Evolutionary conservation across 2,329 filamentous ascomycete genomes (phyloP), one percentile per base, ranked within the genome.

Genomic region (Grosmannia clavigera): DNA sequence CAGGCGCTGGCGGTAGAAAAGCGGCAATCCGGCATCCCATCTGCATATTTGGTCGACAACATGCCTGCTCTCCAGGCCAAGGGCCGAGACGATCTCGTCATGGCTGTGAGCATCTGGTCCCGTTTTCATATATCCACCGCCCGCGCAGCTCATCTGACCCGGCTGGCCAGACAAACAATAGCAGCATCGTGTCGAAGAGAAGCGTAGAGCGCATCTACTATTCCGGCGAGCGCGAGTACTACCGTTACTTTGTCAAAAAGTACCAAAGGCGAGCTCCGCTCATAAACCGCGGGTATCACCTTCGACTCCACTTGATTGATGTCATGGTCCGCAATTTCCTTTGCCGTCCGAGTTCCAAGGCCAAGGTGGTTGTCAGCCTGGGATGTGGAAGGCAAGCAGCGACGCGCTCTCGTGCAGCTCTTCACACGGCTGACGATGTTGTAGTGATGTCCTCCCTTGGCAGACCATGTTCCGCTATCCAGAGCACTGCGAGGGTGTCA

Each of bases 171-270:
- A 96, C 91, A 61, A 96, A 96, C 70, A 92, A 85, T 70, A 92
- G 88, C 72, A 95, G 89, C 68, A 96, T 96, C 66, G 86, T 92
- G 19, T 96, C 91, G 16, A 96, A 96, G 71, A 79, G 91, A 65
- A 94, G 90, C 67, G 92, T 96, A n/a, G 91, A 96, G 69, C 86
- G 86, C 66, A 76, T 95, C 16, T 96, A 96, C 71, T 86, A 88
- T 68, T 79, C 86, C 19, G 67, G 83, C 63, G 84, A 95, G 67
- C 82, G 87, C 33, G 88, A 95, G 70, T 95, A 89, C 75, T 92
- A 94, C 66, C 86, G 88, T 55, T 86, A 90, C 69, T 96, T 96
- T 71, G 90, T 95, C 40, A 85, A 82, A 65, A 95, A 92, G 70
- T 87, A 88, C 65, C 85, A 90, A 71, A 80, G 90, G 62, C 80